Evolutionary conservation across 345 rosid species (phyloP).

Genomic region (Salix purpurea): DNA sequence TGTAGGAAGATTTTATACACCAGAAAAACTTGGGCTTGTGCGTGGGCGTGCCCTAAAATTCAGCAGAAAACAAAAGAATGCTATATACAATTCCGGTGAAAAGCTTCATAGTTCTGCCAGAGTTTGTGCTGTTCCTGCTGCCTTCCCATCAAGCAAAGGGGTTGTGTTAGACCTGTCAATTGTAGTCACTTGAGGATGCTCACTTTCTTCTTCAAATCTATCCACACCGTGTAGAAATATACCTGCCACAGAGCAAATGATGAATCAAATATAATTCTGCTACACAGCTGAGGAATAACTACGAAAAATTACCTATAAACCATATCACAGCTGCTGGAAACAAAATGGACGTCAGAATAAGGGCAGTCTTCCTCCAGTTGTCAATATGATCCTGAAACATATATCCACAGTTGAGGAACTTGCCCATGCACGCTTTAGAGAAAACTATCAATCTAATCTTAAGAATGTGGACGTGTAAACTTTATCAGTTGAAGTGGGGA

Average conservation of each 20-base stretch:
- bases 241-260: constrained; percentile 42
- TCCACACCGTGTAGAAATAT: constrained; percentile 65
- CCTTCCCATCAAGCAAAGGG: constrained; percentile 51
- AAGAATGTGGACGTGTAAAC: neutral
- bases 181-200: constrained; percentile 15
- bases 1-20: neutral
- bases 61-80: neutral
- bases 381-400: constrained; percentile 59
- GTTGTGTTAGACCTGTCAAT: constrained; percentile 37
- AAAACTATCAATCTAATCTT: neutral
- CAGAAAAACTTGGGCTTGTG: neutral
- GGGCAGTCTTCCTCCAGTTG: constrained; percentile 87
- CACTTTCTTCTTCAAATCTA: constrained; percentile 58
- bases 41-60: neutral
- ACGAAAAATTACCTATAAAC: constrained; percentile 51
- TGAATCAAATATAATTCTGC: neutral
- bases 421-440: neutral
- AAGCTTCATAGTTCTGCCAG: constrained; percentile 16
- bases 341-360: constrained; percentile 63
- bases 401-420: neutral
- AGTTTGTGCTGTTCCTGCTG: constrained; percentile 13
- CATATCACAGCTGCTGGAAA: constrained; percentile 87
- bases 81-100: neutral
- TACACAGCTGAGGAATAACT: neutral
- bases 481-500: neutral